Conservation (phyloP, 345 rosid genomes). For the Balakata baccata region DNA sequence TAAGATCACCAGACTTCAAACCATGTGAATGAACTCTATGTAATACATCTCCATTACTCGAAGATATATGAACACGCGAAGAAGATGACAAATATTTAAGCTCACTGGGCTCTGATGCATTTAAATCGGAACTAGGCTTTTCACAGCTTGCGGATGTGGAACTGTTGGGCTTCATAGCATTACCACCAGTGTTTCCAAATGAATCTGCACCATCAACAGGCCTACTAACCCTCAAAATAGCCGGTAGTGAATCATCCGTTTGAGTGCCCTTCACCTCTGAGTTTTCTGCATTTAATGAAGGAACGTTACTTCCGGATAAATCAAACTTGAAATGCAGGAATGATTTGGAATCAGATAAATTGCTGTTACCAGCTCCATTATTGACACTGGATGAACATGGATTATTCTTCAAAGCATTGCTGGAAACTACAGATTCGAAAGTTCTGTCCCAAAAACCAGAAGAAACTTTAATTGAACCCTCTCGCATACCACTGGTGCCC, state of each 20-base stretch:
- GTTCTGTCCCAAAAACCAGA: conserved; percentile 62
- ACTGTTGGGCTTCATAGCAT: conserved; percentile 18
- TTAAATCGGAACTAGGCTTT: conserved; percentile 10
- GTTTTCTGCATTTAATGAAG: conserved; percentile 20
- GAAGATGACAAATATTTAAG: conserved; percentile 7
- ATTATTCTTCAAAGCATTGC: conserved; percentile 24
- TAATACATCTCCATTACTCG: not conserved
- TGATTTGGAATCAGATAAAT: conserved; percentile 33
- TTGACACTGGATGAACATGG: conserved; percentile 24
- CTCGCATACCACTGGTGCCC: conserved; percentile 15
- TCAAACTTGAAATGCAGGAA: conserved; percentile 44
- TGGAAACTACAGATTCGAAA: conserved; percentile 34
- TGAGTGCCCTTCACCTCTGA: conserved; percentile 24
- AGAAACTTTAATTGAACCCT: conserved; percentile 26
- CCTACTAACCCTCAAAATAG: conserved; percentile 18
- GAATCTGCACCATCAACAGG: conserved; percentile 23
- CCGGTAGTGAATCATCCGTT: conserved; percentile 32
- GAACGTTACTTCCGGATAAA: conserved; percentile 25
- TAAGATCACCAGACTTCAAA: conserved; percentile 1
- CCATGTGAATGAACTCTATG: not conserved
- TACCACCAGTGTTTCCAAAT: conserved; percentile 22
- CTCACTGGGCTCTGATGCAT: conserved; percentile 8
- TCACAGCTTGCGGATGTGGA: conserved; percentile 28
- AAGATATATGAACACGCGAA: not conserved
- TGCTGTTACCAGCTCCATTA: conserved; percentile 22